Evolutionary conservation across 2,329 filamentous ascomycete species (phyloP).

Genomic region (Albifimbria verrucaria): DNA sequence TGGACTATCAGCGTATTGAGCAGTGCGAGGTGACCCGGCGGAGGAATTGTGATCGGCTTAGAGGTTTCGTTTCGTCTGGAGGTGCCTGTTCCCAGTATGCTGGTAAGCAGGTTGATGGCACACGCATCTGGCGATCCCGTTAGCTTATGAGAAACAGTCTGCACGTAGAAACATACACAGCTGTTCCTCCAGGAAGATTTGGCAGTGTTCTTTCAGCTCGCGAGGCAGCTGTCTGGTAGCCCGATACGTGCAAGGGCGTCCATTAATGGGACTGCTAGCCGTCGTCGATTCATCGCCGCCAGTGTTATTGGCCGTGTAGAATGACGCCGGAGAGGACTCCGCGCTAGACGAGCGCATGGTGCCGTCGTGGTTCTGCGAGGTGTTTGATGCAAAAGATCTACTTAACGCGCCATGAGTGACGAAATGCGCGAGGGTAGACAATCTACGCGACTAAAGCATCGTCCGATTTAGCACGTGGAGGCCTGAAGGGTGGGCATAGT

Average conservation of each 20-base stretch:
- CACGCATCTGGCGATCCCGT: conserved; percentile 20
- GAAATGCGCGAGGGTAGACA: too few relatives aligned
- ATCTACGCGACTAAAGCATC: conserved; percentile 18
- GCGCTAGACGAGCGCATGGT: conserved; percentile 10
- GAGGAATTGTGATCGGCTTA: conserved; percentile 60
- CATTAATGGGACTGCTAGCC: conserved; percentile 31
- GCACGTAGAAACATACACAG: conserved; percentile 47
- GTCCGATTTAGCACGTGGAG: too few relatives aligned
- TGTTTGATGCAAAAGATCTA: too few relatives aligned
- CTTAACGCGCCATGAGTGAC: too few relatives aligned
- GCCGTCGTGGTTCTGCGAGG: too few relatives aligned
- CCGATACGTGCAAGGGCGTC: conserved; percentile 42
- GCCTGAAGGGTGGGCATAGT: too few relatives aligned
- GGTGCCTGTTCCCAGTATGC: conserved; percentile 55
- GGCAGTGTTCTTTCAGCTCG: conserved; percentile 63
- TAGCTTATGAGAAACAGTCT: background rate
- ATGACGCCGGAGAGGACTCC: conserved; percentile 29
- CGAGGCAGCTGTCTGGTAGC: conserved; percentile 54
- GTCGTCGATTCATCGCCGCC: conserved; percentile 26
- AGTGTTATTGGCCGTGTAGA: conserved; percentile 30
- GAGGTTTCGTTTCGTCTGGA: conserved; percentile 20
- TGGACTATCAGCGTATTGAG: conserved; percentile 81
- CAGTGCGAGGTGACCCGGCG: conserved; percentile 70
- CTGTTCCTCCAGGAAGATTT: conserved; percentile 72
- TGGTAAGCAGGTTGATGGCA: conserved; percentile 62